Evolutionary conservation across 441 rosid genomes (phyloP).

Genomic region (Syzygium malaccense): DNA sequence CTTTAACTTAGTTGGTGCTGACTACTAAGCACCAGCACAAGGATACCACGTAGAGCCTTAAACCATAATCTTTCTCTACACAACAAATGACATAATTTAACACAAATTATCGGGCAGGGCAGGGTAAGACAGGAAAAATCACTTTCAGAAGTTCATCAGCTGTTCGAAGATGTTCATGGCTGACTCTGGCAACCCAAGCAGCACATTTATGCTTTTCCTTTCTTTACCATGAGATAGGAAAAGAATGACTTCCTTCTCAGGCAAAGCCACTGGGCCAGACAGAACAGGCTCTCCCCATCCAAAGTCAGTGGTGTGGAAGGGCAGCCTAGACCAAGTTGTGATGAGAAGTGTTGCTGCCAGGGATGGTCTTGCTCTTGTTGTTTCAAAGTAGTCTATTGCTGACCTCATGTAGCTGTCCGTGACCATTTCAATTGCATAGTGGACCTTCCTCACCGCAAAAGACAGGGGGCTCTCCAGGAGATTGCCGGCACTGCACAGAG

Average conservation of each 20-base stretch:
- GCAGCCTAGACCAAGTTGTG: slow-evolving; percentile 76
- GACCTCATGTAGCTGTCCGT: slow-evolving; percentile 70
- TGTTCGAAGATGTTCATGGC: slow-evolving; percentile 60
- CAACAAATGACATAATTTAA: neutral
- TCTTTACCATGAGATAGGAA: slow-evolving; percentile 62
- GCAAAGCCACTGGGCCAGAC: slow-evolving; percentile 79
- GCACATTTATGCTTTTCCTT: slow-evolving; percentile 53
- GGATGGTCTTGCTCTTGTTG: slow-evolving; percentile 71
- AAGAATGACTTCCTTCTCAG: slow-evolving; percentile 72
- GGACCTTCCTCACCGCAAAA: slow-evolving; percentile 43
- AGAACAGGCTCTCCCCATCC: slow-evolving; percentile 83
- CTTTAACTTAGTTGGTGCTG: neutral
- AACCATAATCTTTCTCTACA: neutral
- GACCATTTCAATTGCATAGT: slow-evolving; percentile 51
- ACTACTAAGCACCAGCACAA: neutral
- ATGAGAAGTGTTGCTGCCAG: slow-evolving; percentile 59
- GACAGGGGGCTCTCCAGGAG: slow-evolving; percentile 43
- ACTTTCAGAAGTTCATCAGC: neutral
- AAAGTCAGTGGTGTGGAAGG: slow-evolving; percentile 67
- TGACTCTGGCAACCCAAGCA: slow-evolving; percentile 70
- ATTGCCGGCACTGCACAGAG: slow-evolving; percentile 58
- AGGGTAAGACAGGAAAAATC: neutral
- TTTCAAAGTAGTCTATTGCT: slow-evolving; percentile 82
- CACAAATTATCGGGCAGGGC: neutral
- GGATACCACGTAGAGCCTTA: neutral